These are phyloP conservation scores for Calonectria naviculata DNA, from an alignment of 2,329 filamentous ascomycete genomes.

Conservation along the genomic window DNA sequence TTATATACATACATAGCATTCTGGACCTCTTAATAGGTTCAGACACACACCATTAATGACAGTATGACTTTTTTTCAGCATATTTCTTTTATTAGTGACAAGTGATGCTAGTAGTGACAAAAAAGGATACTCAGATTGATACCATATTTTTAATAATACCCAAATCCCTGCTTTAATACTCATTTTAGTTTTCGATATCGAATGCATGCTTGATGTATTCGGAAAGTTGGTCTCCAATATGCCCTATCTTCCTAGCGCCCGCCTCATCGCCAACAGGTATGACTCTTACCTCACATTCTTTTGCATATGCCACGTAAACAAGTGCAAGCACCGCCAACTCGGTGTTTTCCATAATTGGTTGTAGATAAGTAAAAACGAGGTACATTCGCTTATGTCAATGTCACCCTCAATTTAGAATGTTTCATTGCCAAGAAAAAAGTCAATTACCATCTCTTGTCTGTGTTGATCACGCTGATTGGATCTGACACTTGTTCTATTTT, in stretches of 20 bases:
- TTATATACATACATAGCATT: slow-evolving; percentile 1
- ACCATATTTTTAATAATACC: too few relatives aligned
- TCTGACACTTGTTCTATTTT: background rate
- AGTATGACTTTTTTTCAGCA: background rate
- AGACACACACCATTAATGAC: background rate
- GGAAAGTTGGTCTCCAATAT: background rate
- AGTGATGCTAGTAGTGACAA: background rate
- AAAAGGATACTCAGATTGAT: too few relatives aligned
- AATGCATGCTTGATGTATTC: background rate
- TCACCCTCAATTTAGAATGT: background rate
- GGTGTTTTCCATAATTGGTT: background rate
- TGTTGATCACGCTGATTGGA: too few relatives aligned
- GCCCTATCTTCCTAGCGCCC: background rate
- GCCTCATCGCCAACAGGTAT: background rate
- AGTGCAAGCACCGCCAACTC: too few relatives aligned
- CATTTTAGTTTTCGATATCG: background rate
- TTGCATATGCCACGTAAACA: background rate
- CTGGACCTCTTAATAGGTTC: background rate
- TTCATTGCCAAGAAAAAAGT: background rate
- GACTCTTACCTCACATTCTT: background rate
- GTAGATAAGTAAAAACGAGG: background rate
- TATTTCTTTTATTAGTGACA: background rate
- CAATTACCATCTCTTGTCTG: background rate
- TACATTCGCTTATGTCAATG: background rate
- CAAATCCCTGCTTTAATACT: too few relatives aligned